Conservation (phyloP, 176 grass and related monocot genomes). For the Hsuehochloa calcarea region DNA sequence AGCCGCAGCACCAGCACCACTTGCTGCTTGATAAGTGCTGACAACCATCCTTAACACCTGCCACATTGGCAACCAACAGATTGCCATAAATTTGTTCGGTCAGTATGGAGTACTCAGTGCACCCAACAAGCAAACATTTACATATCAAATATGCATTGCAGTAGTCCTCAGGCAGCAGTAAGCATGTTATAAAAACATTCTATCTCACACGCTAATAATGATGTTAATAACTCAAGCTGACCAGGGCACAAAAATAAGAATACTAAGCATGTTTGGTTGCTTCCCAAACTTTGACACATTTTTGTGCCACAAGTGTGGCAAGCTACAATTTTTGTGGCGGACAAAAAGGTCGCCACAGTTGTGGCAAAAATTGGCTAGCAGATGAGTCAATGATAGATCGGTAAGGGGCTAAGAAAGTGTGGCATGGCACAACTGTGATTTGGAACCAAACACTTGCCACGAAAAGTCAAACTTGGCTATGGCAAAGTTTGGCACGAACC, state of each 20-base stretch:
- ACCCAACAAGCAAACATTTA: not conserved
- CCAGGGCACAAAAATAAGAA: not conserved
- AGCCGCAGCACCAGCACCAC: conserved; percentile 53
- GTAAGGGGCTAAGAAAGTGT: no score
- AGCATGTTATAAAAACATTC: not conserved
- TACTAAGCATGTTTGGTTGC: not conserved
- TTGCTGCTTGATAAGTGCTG: conserved; percentile 98
- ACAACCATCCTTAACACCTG: conserved; percentile 95
- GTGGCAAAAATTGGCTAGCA: no score
- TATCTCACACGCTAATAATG: not conserved
- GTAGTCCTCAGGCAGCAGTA: not conserved
- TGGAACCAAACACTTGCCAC: no score
- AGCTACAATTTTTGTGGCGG: no score
- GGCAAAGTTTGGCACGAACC: no score
- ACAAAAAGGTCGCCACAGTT: no score
- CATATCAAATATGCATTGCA: not conserved
- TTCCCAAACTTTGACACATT: no score
- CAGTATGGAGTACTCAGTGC: not conserved
- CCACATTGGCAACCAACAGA: conserved; percentile 18
- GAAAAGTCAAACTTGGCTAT: no score
- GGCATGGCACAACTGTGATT: no score
- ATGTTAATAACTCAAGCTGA: conserved; percentile 2
- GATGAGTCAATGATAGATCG: no score
- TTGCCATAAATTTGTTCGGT: not conserved
- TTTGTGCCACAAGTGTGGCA: no score